Evolutionary conservation across 2,329 filamentous ascomycete species (phyloP), one percentile per base, ranked within the genome.

Genomic region (Colletotrichum sp.): DNA sequence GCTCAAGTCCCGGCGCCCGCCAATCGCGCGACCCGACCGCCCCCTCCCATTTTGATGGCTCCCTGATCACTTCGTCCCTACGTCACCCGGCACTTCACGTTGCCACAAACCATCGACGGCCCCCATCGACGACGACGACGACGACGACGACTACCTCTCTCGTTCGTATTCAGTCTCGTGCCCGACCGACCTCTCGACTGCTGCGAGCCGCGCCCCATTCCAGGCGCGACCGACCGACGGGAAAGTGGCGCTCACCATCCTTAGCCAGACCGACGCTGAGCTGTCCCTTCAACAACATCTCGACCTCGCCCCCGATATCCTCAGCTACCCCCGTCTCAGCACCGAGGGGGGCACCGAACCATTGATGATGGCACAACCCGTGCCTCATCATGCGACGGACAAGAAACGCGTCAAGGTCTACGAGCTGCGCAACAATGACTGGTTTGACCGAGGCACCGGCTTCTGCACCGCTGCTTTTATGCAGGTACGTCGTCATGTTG

Each of bases 351-450:
- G 89, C 82, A 82, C 86, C 84, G 88, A 91, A 85, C 88, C 88
- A 83, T 87, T 88, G 90, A 92, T 91, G 88, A 93, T 93, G 91
- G 91, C 91, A 90, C 91, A 92, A 87, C 85, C 87, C 79, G 90
- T 92, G 90, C 90, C 90, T 90, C 90, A 91, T 90, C 89, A 88
- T 86, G 86, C 88, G 83, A 89, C 89, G 84, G 90, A 92, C 81
- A 91, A 88, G 86, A 92, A 90, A 84, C 90, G 97, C 89, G 97
- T 98, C 85, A 99, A 99, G 89, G 97, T 99, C 83, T 99, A 99
- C 85, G 97, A 98, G 88, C 90, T 99, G 80, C 95, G 95, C 84
- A 95, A 98, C 86, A 98, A 98, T 89, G 97, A 98, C 91, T 99
- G 97, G 97, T 98, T 96, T 83, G 97, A 99, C 86, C 91, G 96